Evolutionary conservation across 2,329 filamentous ascomycete species (phyloP), one percentile per base, ranked within the genome.

Genomic region (Phyllosticta citribraziliensis): DNA sequence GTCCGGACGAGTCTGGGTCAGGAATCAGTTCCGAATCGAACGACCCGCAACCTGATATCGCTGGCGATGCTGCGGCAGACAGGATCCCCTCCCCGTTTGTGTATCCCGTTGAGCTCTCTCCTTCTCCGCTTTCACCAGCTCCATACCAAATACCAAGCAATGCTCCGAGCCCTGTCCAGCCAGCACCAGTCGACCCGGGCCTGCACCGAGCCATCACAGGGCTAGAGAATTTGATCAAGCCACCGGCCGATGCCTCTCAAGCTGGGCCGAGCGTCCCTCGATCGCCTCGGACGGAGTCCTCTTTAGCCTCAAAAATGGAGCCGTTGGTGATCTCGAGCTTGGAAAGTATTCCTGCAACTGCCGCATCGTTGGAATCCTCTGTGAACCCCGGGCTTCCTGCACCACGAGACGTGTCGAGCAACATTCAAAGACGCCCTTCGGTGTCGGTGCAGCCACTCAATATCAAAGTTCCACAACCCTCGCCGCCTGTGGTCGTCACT

Each of bases 171-270:
- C 52, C 24, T 9, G 8, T 40, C 6, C 40, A 24, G 14, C 52
- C 58, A 14, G 17, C 52, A 33, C 22, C 35, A 2, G 25, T 55
- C 19, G 54, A 53, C 20, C n/a, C 20, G 1, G 27, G 40, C 2
- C 47, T 61, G 9, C 20, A 40, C 35, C 40, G n/a, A 12, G 71
- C 75, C 10, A 73, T 78, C 5, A 71, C 71, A 27, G 72, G 70
- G 0, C 63, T 78, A 5, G 75, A 78, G 62, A 68, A 73, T n/a
- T 68, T 78, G 54, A 75, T 78, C 62, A 69, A 75, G 62, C 72
- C 78, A 60, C 76, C 76, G 1, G 66, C 74, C 12, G 61, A 69
- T 1, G 68, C 75, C 30, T 73, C 74, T 5, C 68, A 74, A 51
- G 66, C 71, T 50, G 70, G 70, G 2, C 65, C 69, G 8, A 64